These are phyloP conservation scores for Petunia axillaris DNA, from an alignment of 257 asterid genomes.

Conservation along the genomic window DNA sequence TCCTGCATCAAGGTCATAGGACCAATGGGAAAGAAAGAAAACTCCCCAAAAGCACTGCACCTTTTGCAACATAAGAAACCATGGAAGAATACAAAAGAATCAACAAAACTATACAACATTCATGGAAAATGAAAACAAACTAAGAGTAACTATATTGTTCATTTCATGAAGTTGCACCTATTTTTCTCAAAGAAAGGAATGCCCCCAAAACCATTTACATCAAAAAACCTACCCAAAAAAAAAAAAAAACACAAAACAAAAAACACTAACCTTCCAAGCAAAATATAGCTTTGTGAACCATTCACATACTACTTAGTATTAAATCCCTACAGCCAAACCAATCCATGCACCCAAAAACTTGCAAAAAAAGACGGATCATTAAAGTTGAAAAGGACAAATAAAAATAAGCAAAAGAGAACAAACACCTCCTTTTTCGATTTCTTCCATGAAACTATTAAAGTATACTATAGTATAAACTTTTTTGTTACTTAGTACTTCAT, in stretches of 20 bases:
- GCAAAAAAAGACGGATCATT: constrained; percentile 18
- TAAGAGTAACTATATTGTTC: background rate
- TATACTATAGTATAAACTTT: background rate
- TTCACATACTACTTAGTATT: background rate
- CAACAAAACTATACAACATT: background rate
- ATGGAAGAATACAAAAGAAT: background rate
- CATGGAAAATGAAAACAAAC: background rate
- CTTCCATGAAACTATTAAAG: background rate
- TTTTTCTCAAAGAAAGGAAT: constrained; percentile 5
- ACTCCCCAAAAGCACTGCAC: background rate
- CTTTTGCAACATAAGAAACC: background rate
- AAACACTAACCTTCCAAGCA: constrained; percentile 4
- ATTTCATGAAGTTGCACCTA: constrained; percentile 20
- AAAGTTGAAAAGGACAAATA: background rate
- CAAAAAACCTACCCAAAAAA: background rate
- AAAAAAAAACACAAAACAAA: background rate
- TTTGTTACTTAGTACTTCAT: constrained; percentile 10
- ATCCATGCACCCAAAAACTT: constrained; percentile 24
- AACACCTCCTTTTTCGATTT: background rate
- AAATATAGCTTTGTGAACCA: background rate
- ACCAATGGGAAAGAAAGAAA: background rate
- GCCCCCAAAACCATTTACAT: constrained; percentile 3
- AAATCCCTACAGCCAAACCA: constrained; percentile 6
- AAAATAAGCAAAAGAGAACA: background rate
- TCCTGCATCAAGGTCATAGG: background rate